A percentile compares a stretch with the other conserved stretches of the same genome.
Conservation (phyloP, 2,329 filamentous ascomycete genomes). For the Blumeria graminis region DNA sequence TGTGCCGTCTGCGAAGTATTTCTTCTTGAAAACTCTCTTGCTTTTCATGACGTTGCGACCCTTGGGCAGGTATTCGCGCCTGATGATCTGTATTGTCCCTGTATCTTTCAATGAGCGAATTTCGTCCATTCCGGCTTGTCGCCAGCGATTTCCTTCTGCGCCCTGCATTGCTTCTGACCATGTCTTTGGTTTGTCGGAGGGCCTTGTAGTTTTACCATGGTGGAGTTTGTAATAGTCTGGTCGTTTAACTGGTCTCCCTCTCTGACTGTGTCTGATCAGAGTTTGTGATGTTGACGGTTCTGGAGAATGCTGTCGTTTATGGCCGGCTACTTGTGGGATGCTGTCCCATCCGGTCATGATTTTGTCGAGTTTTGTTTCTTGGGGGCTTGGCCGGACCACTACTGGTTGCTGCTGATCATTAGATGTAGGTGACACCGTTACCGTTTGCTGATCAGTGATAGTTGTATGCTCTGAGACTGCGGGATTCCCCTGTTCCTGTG, state of each 20-base stretch:
- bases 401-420: too few relatives aligned
- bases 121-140: not conserved
- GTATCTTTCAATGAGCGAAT: not conserved
- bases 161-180: not conserved
- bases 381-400: too few relatives aligned
- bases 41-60: not conserved
- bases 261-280: not conserved
- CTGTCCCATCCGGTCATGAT: not conserved
- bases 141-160: not conserved
- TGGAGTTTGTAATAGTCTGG: not conserved
- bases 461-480: too few relatives aligned
- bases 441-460: too few relatives aligned
- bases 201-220: not conserved
- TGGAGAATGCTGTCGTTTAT: too few relatives aligned
- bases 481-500: too few relatives aligned
- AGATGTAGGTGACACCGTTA: too few relatives aligned
- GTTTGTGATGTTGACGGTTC: not conserved
- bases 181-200: not conserved
- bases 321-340: too few relatives aligned
- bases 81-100: not conserved
- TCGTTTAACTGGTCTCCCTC: not conserved
- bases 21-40: not conserved
- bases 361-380: not conserved
- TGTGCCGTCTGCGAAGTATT: not conserved
- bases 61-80: not conserved